Percentiles rank a stretch among this genome's conserved stretches.
phyloP scores from a whole-genome alignment of 1,284 basidiomycete genomes.

The Peniophora sp. region DNA sequence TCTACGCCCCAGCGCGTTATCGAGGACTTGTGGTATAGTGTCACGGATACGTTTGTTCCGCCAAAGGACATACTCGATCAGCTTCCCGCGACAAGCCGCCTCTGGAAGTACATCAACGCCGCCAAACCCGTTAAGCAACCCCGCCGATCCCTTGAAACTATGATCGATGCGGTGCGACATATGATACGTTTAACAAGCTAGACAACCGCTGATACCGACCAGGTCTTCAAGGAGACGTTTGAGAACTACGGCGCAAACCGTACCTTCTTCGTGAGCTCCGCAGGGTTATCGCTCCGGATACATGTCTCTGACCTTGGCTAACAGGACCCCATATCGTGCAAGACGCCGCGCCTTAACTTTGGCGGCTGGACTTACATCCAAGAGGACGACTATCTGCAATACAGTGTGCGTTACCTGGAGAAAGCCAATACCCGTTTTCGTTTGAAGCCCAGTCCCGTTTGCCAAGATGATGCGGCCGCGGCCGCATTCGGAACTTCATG shows the following conservation, averaged over 20 bases:
- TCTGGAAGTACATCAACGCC: conserved; percentile 12
- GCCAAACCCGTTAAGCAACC: not conserved
- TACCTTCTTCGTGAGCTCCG: not conserved
- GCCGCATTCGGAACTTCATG: conserved; percentile 15
- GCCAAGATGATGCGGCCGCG: conserved; percentile 7
- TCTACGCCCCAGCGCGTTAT: not conserved
- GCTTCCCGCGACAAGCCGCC: conserved; percentile 8
- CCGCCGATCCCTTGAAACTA: not conserved
- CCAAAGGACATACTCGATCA: conserved; percentile 10
- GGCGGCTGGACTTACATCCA: not conserved
- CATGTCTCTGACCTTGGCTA: not conserved
- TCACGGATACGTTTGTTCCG: conserved; percentile 13
- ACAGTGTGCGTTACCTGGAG: not conserved
- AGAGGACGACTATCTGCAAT: not conserved
- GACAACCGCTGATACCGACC: not conserved
- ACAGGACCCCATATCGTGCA: not conserved
- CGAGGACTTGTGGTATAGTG: conserved; percentile 9
- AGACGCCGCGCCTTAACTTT: not conserved
- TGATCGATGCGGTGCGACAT: not conserved
- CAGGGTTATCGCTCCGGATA: not conserved
- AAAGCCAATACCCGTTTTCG: conserved; percentile 1
- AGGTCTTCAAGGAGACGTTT: not conserved
- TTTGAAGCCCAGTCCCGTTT: not conserved
- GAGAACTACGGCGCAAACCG: not conserved
- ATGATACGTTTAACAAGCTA: not conserved